These are phyloP conservation scores for Heritiera fomes DNA, from an alignment of 345 rosid genomes.

Conservation along the genomic window DNA sequence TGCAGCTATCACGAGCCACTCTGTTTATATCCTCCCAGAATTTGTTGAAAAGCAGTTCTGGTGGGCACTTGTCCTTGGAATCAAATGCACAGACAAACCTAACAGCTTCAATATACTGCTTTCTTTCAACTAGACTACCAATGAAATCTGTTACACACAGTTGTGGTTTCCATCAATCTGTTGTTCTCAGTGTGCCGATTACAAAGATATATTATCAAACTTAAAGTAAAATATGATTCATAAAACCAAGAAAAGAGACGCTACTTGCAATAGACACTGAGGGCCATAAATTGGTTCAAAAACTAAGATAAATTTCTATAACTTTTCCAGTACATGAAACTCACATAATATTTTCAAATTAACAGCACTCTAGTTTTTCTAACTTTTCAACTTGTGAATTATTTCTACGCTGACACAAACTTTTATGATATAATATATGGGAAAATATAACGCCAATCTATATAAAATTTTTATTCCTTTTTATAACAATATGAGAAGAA, in stretches of 20 bases:
- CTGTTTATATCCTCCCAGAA: conserved; percentile 9
- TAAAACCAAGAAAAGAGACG: too few species aligned
- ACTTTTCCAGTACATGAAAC: too few species aligned
- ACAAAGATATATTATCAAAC: neutral
- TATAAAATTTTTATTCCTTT: neutral
- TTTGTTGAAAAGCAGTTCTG: conserved; percentile 27
- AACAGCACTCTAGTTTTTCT: too few species aligned
- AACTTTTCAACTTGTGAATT: too few species aligned
- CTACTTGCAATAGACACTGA: too few species aligned
- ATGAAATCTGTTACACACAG: conserved; percentile 35
- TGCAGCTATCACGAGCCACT: conserved; percentile 6
- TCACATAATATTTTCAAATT: too few species aligned
- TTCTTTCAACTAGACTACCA: conserved; percentile 29
- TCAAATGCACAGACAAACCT: conserved; percentile 37
- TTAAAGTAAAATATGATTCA: neutral
- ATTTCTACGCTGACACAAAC: too few species aligned
- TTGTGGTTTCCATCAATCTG: neutral
- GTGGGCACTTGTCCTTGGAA: conserved; percentile 30
- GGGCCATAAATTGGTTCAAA: too few species aligned
- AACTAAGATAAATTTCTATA: too few species aligned
- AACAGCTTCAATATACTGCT: conserved; percentile 30
- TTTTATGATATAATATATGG: too few species aligned
- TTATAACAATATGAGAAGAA: neutral
- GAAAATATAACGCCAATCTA: neutral
- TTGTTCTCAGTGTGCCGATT: neutral